These are phyloP conservation scores for Coelomomyces lativittatus DNA, from an alignment of 371 early-diverging fungal species.

Conservation along the genomic window DNA sequence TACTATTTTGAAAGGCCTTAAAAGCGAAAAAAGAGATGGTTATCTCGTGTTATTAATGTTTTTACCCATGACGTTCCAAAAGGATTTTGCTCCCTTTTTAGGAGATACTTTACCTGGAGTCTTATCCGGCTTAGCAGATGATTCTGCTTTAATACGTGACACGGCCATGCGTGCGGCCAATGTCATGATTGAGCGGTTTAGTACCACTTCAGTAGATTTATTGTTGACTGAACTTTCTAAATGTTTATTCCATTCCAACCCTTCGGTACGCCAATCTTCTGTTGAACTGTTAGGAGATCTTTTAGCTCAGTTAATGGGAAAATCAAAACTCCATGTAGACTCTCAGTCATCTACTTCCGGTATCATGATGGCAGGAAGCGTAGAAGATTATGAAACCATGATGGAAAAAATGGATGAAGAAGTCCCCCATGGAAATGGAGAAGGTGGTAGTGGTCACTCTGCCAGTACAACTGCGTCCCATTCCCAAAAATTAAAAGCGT, in stretches of 20 bases:
- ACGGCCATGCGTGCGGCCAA: slow-evolving; percentile 2
- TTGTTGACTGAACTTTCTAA: slow-evolving; percentile 76
- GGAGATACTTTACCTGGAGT: slow-evolving; percentile 68
- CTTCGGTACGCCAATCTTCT: slow-evolving; percentile 88
- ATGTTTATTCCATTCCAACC: slow-evolving; percentile 73
- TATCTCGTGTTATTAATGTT: slow-evolving; percentile 84
- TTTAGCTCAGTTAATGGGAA: slow-evolving; percentile 75
- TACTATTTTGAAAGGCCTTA: slow-evolving; percentile 62
- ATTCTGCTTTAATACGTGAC: slow-evolving; percentile 79
- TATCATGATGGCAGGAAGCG: no score
- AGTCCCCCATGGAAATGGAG: no score
- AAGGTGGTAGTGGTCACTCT: slow-evolving; percentile 9
- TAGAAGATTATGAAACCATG: no score
- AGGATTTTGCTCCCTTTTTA: slow-evolving; percentile 72
- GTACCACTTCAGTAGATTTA: slow-evolving; percentile 60
- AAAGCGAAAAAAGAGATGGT: slow-evolving; percentile 78
- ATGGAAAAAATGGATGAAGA: no score
- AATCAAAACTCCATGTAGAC: slow-evolving; percentile 18
- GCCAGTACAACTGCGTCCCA: no score
- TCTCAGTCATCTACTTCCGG: slow-evolving; percentile 3
- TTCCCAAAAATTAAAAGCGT: slow-evolving; percentile 40
- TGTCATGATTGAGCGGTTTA: slow-evolving; percentile 1
- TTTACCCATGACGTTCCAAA: slow-evolving; percentile 82
- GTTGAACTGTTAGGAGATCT: slow-evolving; percentile 88
- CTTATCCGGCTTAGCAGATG: slow-evolving; percentile 81